These are phyloP conservation scores for Fusarium sp. DNA, from an alignment of 2,329 filamentous ascomycete genomes.

Conservation along the genomic window DNA sequence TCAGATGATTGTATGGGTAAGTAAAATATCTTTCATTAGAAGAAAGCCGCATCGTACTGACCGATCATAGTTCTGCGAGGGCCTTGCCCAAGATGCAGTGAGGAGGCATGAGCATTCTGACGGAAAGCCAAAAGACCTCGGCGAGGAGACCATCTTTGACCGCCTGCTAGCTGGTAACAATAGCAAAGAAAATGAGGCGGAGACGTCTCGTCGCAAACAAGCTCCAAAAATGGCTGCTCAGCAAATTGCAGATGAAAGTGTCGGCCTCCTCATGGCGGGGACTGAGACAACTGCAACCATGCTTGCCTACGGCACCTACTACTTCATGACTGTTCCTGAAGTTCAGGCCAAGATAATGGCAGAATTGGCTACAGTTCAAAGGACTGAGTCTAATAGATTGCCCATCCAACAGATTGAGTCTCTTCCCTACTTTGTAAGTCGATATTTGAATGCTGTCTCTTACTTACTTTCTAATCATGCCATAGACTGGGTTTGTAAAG, in stretches of 20 bases:
- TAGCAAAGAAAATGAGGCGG: neutral
- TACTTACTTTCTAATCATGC: neutral
- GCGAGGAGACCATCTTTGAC: constrained; percentile 1
- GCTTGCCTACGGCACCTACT: neutral
- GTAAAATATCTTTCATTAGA: neutral
- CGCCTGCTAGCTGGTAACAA: neutral
- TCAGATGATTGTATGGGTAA: constrained; percentile 2
- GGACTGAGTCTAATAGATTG: neutral
- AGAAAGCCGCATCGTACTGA: neutral
- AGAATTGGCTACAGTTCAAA: neutral
- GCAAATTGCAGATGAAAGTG: constrained; percentile 1
- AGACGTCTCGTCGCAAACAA: neutral
- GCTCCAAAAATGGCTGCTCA: neutral
- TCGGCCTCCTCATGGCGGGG: neutral
- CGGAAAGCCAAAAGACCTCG: neutral
- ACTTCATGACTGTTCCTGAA: neutral
- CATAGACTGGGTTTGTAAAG: neutral
- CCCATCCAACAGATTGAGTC: neutral
- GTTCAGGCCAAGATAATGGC: neutral
- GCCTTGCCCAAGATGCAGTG: neutral
- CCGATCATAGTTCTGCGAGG: neutral
- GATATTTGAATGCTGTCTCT: neutral
- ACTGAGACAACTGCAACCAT: neutral
- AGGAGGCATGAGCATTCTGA: neutral
- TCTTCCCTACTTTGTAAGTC: neutral